Base-by-base conservation (phyloP, 192 early-diverging fungal genomes). In the Coemansia sp. region DNA sequence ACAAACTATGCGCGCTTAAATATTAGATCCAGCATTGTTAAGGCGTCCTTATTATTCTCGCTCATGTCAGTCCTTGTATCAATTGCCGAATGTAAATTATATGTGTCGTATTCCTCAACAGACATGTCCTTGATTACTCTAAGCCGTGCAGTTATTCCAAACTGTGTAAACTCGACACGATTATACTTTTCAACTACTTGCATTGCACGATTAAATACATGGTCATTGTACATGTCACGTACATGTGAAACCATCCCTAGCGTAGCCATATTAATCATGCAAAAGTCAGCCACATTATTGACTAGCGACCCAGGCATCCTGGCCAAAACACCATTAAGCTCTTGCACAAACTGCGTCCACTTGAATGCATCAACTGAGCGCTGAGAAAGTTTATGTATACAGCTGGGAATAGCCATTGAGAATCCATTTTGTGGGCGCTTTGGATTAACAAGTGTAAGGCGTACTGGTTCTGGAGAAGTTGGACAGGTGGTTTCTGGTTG, bases 181-280 rank as follows among this genome's bases (percentile, higher is more conserved):
- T 78, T 78, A 12, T 67, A 78, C 46, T 25, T 26, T 49, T 78
- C 75, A 1, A 69, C 48, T n/a, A 72, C 12, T 5, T 47, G 53
- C 26, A 56, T 52, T 0, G 75, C 66, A 40, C 66, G 65, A 7
- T 46, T 36, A 20, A 64, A 58, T 0, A 68, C 59, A 2, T 25
- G 31, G 3, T 52, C 49, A 28, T 58, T 51, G 54, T 63, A 63
- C 66, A 72, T 66, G 6, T 68, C 56, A 21, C 68, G 44, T 1
- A 55, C 53, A 15, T 50, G 52, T 11, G 20, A 15, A 0, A 66
- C 70, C 38, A 72, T 57, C 7, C 75, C 75, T 28, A 78, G 51
- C 0, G 70, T 72, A 8, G 24, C 69, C 46, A 68, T 3, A 40
- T 59, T 54, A 42, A 68, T 50, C 0, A 78, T 36, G 70, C 75